A percentile compares a stretch with the other conserved stretches of the same genome.
phyloP scores from a whole-genome alignment of 805 yeast genomes.

The Metschnikowia orientalis region DNA sequence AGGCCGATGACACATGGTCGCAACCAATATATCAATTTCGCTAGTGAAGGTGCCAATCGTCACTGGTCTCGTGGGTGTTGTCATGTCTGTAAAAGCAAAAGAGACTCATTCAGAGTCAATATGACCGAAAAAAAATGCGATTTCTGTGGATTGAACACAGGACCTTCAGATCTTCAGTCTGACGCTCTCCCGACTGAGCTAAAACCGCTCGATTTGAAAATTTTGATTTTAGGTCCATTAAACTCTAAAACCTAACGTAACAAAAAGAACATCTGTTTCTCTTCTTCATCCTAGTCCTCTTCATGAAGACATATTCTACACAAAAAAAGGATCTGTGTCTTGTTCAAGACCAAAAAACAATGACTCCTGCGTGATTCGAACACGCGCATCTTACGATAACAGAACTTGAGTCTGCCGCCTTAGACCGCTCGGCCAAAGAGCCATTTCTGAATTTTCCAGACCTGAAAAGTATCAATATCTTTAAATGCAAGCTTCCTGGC shows the following conservation, averaged over 20 bases:
- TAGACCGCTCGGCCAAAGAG: constrained; percentile 15
- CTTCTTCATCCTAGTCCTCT: not conserved
- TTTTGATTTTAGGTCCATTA: not conserved
- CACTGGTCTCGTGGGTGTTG: too few relatives aligned
- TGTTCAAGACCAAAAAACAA: constrained; percentile 3
- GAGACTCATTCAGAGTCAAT: too few relatives aligned
- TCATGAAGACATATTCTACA: not conserved
- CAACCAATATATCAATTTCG: too few relatives aligned
- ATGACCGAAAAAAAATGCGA: constrained; percentile 16
- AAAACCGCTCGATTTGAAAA: constrained; percentile 15
- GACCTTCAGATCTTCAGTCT: constrained; percentile 25
- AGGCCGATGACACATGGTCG: too few relatives aligned
- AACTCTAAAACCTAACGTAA: not conserved
- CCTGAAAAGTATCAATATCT: too few relatives aligned
- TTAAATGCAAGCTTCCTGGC: too few relatives aligned
- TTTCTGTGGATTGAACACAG: constrained; percentile 25
- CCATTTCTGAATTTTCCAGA: too few relatives aligned
- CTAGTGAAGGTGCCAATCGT: too few relatives aligned
- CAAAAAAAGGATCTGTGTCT: not conserved
- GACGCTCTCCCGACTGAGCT: constrained; percentile 30
- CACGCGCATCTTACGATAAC: constrained; percentile 14
- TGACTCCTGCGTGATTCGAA: constrained; percentile 15
- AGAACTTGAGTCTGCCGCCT: too few relatives aligned
- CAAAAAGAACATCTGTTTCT: too few relatives aligned
- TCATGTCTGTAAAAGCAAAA: too few relatives aligned